A percentile compares a stretch with the other conserved stretches of the same genome.
phyloP scores from a whole-genome alignment of 192 early-diverging fungal species.

The Coemansia sp. region DNA sequence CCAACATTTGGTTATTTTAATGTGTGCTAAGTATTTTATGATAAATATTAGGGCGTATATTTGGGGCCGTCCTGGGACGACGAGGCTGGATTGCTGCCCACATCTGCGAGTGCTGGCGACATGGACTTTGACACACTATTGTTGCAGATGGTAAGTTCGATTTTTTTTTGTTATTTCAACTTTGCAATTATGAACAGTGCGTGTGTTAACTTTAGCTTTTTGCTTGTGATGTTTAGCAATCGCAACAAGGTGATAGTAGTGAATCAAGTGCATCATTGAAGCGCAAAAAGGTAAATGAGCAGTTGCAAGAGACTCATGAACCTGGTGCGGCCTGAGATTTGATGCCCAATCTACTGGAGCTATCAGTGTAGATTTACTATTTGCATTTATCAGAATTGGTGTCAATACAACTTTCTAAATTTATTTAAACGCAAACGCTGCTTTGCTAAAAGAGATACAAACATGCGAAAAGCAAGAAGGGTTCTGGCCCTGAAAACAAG shows the following conservation, averaged over 20 bases:
- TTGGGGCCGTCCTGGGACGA: constrained; percentile 54
- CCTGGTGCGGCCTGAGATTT: neutral
- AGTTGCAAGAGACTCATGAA: neutral
- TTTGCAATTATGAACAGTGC: neutral
- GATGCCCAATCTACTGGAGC: neutral
- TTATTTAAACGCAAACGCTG: neutral
- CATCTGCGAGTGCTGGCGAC: constrained; percentile 30
- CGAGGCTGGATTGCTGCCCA: constrained; percentile 42
- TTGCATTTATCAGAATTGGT: neutral
- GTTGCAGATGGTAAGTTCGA: constrained; percentile 42
- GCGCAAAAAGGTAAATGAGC: neutral
- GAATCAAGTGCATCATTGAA: neutral
- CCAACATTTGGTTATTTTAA: neutral
- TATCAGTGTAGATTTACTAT: constrained; percentile 2
- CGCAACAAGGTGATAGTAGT: constrained; percentile 2
- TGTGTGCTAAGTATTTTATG: neutral
- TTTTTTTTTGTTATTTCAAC: too few relatives aligned
- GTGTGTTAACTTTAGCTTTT: neutral
- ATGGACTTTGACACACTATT: constrained; percentile 49
- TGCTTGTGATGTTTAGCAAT: constrained; percentile 6
- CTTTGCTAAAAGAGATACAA: neutral
- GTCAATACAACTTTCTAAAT: constrained; percentile 1
- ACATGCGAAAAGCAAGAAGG: neutral
- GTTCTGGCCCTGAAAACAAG: neutral
- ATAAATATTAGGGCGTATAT: constrained; percentile 24